Evolutionary conservation across 148 eudicot genomes (phyloP).

Genomic region (Rhododendron kiyosumense): DNA sequence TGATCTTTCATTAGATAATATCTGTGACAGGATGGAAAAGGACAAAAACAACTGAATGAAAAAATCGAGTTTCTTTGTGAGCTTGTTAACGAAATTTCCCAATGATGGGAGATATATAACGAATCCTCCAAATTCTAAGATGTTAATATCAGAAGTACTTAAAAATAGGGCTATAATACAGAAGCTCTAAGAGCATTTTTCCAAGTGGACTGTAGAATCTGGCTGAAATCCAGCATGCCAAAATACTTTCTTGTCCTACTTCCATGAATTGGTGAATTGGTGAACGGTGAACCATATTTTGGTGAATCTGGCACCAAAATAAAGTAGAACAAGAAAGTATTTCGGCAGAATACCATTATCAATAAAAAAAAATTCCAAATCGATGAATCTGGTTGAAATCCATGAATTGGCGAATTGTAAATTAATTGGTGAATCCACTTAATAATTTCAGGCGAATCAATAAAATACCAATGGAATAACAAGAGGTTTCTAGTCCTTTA

Average conservation of each 20-base stretch:
- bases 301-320: background rate
- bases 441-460: background rate
- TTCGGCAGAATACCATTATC: background rate
- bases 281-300: background rate
- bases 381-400: too few relatives aligned
- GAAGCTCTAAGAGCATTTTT: too few relatives aligned
- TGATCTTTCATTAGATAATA: conserved; percentile 53
- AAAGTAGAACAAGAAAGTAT: background rate
- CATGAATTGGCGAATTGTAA: too few relatives aligned
- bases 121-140: background rate
- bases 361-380: background rate
- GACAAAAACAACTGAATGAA: background rate
- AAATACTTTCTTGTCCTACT: background rate
- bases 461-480: background rate
- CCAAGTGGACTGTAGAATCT: background rate
- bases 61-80: background rate
- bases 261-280: background rate
- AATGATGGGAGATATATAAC: background rate
- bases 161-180: background rate
- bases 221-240: background rate
- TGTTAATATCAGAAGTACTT: background rate
- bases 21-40: conserved; percentile 27
- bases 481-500: background rate
- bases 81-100: background rate
- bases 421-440: too few relatives aligned